Evolutionary conservation across 1,284 basidiomycete species (phyloP).

Genomic region (Filobasidium uniguttulatum): DNA sequence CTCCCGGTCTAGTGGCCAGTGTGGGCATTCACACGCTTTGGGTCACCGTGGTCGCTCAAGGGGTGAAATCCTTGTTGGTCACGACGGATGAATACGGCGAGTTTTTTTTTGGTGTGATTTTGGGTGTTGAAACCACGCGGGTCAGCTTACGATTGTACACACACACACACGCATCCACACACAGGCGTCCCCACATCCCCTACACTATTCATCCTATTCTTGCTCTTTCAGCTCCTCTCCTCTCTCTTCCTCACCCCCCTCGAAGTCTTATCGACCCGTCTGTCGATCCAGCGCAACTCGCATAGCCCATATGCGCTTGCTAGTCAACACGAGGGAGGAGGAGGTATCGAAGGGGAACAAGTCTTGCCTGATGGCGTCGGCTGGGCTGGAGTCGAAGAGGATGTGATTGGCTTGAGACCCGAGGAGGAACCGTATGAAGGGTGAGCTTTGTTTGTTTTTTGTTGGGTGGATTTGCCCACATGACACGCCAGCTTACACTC

Average conservation of each 20-base stretch:
- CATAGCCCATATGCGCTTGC: slow-evolving; percentile 15
- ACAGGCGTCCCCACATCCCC: slow-evolving; percentile 7
- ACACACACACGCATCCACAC: too few relatives aligned
- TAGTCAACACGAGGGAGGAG: slow-evolving; percentile 31
- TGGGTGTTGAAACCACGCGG: too few relatives aligned
- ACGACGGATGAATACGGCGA: slow-evolving; percentile 36
- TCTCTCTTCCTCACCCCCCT: slow-evolving; percentile 58
- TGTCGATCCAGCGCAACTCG: slow-evolving; percentile 16
- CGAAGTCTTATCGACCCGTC: slow-evolving; percentile 63
- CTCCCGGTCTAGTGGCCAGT: slow-evolving; percentile 62
- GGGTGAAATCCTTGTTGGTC: slow-evolving; percentile 52
- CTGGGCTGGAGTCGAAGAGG: slow-evolving; percentile 63
- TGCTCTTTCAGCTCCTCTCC: slow-evolving; percentile 45
- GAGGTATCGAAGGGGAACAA: slow-evolving; percentile 36
- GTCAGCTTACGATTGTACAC: too few relatives aligned
- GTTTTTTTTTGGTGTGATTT: too few relatives aligned
- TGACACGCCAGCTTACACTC: neutral
- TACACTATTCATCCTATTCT: slow-evolving; percentile 41
- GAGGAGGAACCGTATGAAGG: slow-evolving; percentile 78
- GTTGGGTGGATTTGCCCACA: neutral
- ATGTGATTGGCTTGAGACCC: slow-evolving; percentile 72
- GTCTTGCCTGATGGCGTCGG: slow-evolving; percentile 41
- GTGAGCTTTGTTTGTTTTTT: neutral
- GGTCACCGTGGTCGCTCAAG: slow-evolving; percentile 52
- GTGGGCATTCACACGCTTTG: slow-evolving; percentile 55